Percentiles rank a stretch among this genome's conserved stretches.
These are phyloP conservation scores for Psophocarpus tetragonolobus DNA, from an alignment of 306 rosid species.

Conservation along the genomic window DNA sequence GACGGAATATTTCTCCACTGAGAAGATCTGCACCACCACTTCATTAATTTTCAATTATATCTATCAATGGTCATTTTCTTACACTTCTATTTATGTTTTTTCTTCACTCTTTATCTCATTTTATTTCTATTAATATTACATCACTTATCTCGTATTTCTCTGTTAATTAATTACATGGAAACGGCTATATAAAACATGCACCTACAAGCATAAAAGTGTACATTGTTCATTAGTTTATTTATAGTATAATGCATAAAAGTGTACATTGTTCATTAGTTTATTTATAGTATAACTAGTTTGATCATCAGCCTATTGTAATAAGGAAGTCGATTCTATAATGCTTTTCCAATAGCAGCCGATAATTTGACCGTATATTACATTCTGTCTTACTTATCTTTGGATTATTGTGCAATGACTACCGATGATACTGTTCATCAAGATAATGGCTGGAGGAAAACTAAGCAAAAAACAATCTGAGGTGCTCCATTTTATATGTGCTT, in stretches of 20 bases:
- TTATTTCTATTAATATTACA: not conserved
- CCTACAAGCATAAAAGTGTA: not conserved
- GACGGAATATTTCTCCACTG: too few species aligned
- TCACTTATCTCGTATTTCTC: not conserved
- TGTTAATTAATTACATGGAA: not conserved
- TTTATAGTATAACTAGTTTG: not conserved
- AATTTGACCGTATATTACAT: not conserved
- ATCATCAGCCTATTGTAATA: not conserved
- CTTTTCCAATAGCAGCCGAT: not conserved
- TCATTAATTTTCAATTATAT: not conserved
- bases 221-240: not conserved
- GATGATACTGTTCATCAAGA: not conserved
- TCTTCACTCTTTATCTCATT: not conserved
- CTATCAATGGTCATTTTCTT: too few species aligned
- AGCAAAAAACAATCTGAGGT: not conserved
- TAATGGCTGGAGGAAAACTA: not conserved
- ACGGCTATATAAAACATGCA: not conserved
- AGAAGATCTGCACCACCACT: too few species aligned
- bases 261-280: not conserved
- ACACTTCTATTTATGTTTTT: not conserved
- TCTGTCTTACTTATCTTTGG: not conserved
- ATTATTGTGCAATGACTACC: not conserved
- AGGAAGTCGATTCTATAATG: not conserved
- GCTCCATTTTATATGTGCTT: too few species aligned
- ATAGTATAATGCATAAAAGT: not conserved